Percentiles rank a stretch among this genome's conserved stretches.
These are phyloP conservation scores for Penicillium verrucosum DNA, from an alignment of 2,329 filamentous ascomycete species.

Conservation along the genomic window DNA sequence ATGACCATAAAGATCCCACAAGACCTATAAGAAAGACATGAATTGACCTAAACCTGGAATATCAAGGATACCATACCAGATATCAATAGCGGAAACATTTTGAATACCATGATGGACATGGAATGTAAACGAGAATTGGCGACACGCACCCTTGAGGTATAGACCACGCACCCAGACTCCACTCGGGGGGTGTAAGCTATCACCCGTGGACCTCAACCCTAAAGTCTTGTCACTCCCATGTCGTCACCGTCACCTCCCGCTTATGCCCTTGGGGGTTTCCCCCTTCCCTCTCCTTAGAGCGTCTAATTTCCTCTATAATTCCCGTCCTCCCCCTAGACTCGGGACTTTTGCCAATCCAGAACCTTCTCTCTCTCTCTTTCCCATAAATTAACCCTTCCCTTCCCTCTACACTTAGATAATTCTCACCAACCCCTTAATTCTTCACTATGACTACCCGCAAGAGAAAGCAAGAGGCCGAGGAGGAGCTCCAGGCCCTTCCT, in stretches of 20 bases:
- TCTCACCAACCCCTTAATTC: conserved; percentile 36
- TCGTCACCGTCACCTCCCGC: conserved; percentile 25
- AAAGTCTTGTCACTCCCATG: conserved; percentile 12
- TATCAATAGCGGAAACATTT: not conserved
- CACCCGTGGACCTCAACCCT: conserved; percentile 6
- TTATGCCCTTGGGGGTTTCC: conserved; percentile 12
- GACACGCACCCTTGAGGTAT: conserved; percentile 12
- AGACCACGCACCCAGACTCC: conserved; percentile 16
- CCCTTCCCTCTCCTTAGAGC: conserved; percentile 6
- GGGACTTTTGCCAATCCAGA: conserved; percentile 18
- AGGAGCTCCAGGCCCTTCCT: conserved; percentile 48
- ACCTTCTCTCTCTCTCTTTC: conserved; percentile 14
- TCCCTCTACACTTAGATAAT: conserved; percentile 17
- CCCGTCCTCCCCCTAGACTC: conserved; percentile 14
- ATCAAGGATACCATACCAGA: not conserved
- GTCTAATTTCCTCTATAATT: conserved; percentile 21
- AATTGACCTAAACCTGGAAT: not conserved
- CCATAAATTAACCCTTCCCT: conserved; percentile 6
- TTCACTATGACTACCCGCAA: conserved; percentile 48
- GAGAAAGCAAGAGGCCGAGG: conserved; percentile 50
- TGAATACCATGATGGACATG: not conserved
- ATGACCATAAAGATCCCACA: conserved; percentile 10
- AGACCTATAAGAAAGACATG: not conserved
- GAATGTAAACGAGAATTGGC: conserved; percentile 15
- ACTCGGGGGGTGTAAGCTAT: conserved; percentile 17